Base-by-base conservation (phyloP, 225 moss, liverwort and hornwort genomes). In the Marchantia polymorpha region DNA sequence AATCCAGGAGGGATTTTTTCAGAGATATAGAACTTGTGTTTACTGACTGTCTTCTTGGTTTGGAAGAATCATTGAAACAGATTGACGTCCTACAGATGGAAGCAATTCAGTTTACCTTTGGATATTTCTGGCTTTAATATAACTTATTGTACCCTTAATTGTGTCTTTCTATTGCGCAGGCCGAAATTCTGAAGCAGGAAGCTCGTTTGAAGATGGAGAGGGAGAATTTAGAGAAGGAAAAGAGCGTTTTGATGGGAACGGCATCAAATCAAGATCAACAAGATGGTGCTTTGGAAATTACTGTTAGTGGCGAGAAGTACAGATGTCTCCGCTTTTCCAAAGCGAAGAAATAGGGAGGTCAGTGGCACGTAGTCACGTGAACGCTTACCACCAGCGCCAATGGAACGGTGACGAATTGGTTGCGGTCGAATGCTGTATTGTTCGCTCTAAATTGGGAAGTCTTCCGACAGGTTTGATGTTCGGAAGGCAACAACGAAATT, bases 171-270 rank as follows among this genome's bases (percentile, higher is more conserved):
- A 12, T 86, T 26, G 79, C n/a, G n/a, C 83, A 90, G 94, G 86
- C 92, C 68, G 96, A 94, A 82, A 93, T 97, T 73, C 7, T 89
- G 80, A 92, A 94, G 87, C 94, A 97, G 88, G 96, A 97, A 86
- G 90, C 92, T 52, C 88, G 92, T 70, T 80, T 97, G 79, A 91
- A 85, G 72, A 86, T 97, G 80, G 96, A 97, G 83, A 87, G 89
- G 74, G 94, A 94, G 47, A 97, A 94, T 86, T 76, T 97, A 82
- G 96, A 97, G 82, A 97, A 97, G 88, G 96, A 97, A 80, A 97
- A 94, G 81, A 94, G 94, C 81, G 96, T 97, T 66, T 86, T 97
- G 58, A 97, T 94, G 96, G 96, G 96, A 83, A 97, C 96, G 23
- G 96, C 94, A 20, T 94, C 94, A 39, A 93, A 85, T 80, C 89